These are phyloP conservation scores for Hypomontagnella submonticulosa DNA, from an alignment of 495 filamentous ascomycete genomes.

Conservation along the genomic window DNA sequence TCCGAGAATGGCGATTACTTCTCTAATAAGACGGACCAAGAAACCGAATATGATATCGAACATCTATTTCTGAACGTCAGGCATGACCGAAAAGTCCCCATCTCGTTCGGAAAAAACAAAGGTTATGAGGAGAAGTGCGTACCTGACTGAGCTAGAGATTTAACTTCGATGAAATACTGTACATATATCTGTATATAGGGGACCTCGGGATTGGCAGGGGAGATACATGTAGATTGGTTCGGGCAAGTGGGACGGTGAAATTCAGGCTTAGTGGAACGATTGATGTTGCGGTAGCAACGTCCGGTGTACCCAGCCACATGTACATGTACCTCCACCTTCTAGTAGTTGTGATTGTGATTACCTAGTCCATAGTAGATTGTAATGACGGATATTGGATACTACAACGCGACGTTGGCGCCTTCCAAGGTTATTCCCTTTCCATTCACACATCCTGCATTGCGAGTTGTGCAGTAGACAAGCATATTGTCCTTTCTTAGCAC, in stretches of 20 bases:
- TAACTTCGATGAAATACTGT: background rate
- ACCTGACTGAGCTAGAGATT: too few relatives aligned
- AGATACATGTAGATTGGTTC: background rate
- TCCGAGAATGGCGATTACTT: conserved; percentile 4
- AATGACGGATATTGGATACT: conserved; percentile 10
- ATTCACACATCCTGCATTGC: conserved; percentile 13
- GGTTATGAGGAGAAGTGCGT: too few relatives aligned
- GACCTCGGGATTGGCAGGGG: too few relatives aligned
- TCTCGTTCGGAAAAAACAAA: too few relatives aligned
- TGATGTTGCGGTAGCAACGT: conserved; percentile 34
- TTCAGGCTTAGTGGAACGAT: conserved; percentile 8
- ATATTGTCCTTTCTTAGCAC: conserved; percentile 1
- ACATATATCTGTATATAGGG: too few relatives aligned
- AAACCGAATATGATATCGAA: conserved; percentile 24
- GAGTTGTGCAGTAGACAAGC: conserved; percentile 34
- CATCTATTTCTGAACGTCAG: background rate
- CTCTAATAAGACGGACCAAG: conserved; percentile 12
- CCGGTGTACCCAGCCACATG: conserved; percentile 10
- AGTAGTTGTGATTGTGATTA: background rate
- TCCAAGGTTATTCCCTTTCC: conserved; percentile 23
- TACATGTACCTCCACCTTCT: background rate
- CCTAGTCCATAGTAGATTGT: too few relatives aligned
- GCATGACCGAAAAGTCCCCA: background rate
- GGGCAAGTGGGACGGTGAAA: conserved; percentile 9
- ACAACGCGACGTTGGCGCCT: conserved; percentile 42